Conservation (phyloP, 2,329 filamentous ascomycete species). For the Xylariomycetidae sp. region DNA sequence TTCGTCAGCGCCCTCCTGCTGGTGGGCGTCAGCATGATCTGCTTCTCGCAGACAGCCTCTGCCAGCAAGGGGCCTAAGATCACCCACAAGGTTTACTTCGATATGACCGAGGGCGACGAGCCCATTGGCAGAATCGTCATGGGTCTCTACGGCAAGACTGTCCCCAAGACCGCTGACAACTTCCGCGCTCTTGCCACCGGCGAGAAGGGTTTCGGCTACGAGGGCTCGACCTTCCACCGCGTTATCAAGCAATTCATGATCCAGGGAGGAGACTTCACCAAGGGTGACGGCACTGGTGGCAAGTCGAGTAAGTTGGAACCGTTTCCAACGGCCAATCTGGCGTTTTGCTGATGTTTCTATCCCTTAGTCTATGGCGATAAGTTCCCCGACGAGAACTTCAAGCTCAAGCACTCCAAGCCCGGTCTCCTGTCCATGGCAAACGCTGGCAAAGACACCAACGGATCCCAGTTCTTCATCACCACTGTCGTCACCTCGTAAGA, state of each 20-base stretch:
- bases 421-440: constrained; percentile 84
- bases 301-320: constrained; percentile 69
- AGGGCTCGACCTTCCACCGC: constrained; percentile 80
- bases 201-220: constrained; percentile 81
- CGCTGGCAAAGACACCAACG: constrained; percentile 79
- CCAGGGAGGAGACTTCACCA: constrained; percentile 85
- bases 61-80: constrained; percentile 88
- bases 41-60: constrained; percentile 70
- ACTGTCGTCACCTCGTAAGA: constrained; percentile 70
- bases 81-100: constrained; percentile 91
- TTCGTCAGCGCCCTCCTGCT: constrained; percentile 71
- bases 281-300: constrained; percentile 75
- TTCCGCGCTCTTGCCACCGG: constrained; percentile 78
- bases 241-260: constrained; percentile 92
- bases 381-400: constrained; percentile 91
- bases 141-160: constrained; percentile 82
- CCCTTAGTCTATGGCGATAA: constrained; percentile 71
- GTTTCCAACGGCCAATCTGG: background rate
- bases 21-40: constrained; percentile 67
- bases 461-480: constrained; percentile 89
- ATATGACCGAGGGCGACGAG: constrained; percentile 73
- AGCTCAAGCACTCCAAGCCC: constrained; percentile 86
- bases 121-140: constrained; percentile 70
- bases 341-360: constrained; percentile 9
- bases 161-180: constrained; percentile 71